A percentile compares a stretch with the other conserved stretches of the same genome.
These are phyloP conservation scores for Aspergillus caelatus DNA, from an alignment of 2,329 filamentous ascomycete genomes.

Conservation along the genomic window DNA sequence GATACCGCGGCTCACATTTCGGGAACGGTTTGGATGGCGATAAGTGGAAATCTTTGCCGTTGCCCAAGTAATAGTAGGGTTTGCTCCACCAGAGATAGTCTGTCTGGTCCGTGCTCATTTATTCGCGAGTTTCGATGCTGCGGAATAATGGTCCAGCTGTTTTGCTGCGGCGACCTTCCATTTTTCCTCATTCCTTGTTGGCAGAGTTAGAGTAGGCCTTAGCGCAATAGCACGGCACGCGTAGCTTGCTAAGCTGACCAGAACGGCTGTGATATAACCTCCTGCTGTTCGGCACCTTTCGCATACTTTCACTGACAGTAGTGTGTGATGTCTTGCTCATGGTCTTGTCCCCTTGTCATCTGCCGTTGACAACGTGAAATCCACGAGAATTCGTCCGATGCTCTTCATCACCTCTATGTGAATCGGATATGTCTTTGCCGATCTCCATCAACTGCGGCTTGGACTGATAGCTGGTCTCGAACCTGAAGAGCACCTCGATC, in stretches of 20 bases:
- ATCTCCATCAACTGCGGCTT: background rate
- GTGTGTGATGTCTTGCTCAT: background rate
- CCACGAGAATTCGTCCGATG: too few relatives aligned
- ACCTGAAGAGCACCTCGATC: background rate
- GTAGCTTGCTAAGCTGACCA: background rate
- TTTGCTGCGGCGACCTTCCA: background rate
- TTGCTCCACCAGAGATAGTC: background rate
- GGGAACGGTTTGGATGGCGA: background rate
- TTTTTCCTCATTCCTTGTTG: background rate
- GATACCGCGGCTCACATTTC: background rate
- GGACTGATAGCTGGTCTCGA: background rate
- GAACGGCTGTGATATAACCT: background rate
- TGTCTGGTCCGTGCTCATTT: background rate
- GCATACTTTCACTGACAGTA: background rate
- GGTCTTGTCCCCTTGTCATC: background rate
- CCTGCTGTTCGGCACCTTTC: background rate
- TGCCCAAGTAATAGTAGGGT: background rate
- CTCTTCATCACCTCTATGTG: too few relatives aligned
- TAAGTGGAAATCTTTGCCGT: background rate
- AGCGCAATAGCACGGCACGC: background rate
- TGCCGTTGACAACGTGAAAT: background rate
- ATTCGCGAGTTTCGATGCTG: background rate
- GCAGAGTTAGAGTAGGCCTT: background rate
- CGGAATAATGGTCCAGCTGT: too few relatives aligned
- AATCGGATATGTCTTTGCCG: background rate